These are phyloP conservation scores for Persicaria tinctoria DNA, from an alignment of 148 eudicot genomes.

Conservation along the genomic window DNA sequence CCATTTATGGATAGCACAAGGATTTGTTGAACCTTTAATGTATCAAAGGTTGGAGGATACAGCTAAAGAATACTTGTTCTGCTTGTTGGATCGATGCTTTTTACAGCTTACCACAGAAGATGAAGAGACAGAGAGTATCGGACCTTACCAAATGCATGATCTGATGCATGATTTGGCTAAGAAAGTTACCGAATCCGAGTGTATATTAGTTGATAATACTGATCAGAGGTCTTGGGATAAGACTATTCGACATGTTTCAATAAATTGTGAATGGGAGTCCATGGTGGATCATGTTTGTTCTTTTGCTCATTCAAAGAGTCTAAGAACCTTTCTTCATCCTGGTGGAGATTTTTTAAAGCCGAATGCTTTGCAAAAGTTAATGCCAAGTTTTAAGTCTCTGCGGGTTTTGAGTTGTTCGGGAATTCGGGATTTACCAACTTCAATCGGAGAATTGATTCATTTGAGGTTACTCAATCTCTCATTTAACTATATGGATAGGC, in stretches of 20 bases:
- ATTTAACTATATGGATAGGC: no score
- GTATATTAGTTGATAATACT: background rate
- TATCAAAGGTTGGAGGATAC: slow-evolving; percentile 16
- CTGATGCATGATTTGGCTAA: slow-evolving; percentile 23
- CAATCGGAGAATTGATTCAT: no score
- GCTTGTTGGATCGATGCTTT: no score
- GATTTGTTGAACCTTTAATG: background rate
- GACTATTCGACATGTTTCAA: background rate
- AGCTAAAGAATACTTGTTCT: background rate
- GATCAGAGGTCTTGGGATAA: background rate
- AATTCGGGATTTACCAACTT: no score
- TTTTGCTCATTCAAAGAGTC: background rate
- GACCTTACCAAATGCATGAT: slow-evolving; percentile 16
- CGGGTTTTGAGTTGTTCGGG: slow-evolving; percentile 13
- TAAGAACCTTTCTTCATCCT: background rate
- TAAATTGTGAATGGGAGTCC: background rate
- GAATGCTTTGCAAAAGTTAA: background rate
- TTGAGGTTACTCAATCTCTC: no score
- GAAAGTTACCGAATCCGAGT: slow-evolving; percentile 8
- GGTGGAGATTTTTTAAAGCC: no score
- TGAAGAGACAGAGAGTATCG: background rate
- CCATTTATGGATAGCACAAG: slow-evolving; percentile 24
- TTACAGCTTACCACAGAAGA: background rate
- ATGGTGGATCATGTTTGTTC: background rate
- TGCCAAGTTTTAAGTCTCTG: slow-evolving; percentile 8